Evolutionary conservation across 805 yeast species (phyloP).

Genomic region (Myxozyma mucilagina): DNA sequence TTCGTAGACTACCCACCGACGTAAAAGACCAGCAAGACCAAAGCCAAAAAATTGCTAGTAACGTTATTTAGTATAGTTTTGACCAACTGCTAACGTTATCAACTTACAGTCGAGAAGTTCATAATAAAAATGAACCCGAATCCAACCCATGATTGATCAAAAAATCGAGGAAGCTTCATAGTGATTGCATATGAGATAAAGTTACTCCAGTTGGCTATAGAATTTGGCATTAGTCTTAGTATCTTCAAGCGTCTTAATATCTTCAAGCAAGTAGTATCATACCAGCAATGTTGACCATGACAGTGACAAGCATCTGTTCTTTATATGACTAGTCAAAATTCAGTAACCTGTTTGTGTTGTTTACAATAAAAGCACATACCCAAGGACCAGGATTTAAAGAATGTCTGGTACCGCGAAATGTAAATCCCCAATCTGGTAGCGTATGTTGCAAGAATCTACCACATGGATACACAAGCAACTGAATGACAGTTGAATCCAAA

Average conservation of each 20-base stretch:
- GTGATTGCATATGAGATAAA: constrained; percentile 12
- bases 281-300: neutral
- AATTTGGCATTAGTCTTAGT: neutral
- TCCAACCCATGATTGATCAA: constrained; percentile 36
- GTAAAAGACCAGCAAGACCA: constrained; percentile 65
- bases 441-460: constrained; percentile 44
- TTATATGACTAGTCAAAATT: neutral
- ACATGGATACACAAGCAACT: constrained; percentile 63
- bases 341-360: neutral
- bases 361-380: constrained; percentile 38
- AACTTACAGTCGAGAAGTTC: constrained; percentile 48
- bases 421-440: constrained; percentile 22
- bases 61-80: neutral
- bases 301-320: constrained; percentile 58
- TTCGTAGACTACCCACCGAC: constrained; percentile 45
- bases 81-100: constrained; percentile 44
- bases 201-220: constrained; percentile 13
- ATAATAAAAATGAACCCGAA: constrained; percentile 58
- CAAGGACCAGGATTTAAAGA: constrained; percentile 64
- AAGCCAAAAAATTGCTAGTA: constrained; percentile 58
- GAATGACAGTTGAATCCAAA: constrained; percentile 62
- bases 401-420: constrained; percentile 40
- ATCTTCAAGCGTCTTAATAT: neutral
- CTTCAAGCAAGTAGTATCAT: neutral
- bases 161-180: constrained; percentile 48